Evolutionary conservation across 805 yeast species (phyloP), one percentile per base, ranked within the genome.

Genomic region (Saturnispora serradocipensis): DNA sequence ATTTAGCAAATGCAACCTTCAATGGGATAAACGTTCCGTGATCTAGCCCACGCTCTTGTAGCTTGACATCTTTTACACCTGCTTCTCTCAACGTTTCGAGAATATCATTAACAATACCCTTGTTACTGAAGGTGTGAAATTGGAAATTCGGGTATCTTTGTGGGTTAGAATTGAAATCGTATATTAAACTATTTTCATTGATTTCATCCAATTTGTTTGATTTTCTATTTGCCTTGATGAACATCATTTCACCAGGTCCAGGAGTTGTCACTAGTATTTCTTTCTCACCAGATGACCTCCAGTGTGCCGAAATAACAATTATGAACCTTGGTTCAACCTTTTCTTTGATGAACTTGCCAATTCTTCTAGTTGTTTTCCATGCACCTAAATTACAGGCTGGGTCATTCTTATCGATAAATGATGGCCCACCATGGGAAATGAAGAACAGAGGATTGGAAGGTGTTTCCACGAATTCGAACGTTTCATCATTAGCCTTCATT

Each of bases 21-120:
- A 82, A 72, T 1, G 91, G 91, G 4, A 84, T 88, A 88, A 91
- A 86, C 8, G 74, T 81, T 5, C 95, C 95, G 67, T 86, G 95
- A 61, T 86, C 95, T 16, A 87, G 64, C 8, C 91, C 93, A 49
- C 93, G 69, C 15, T 67, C 61, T 0, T 75, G 70, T 9, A 77
- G 52, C 28, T 66, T 64, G 0, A 80, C 65, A 3, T 67, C 56
- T n/a, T 55, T 53, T 44, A 82, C 67, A 0, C 82, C 84, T 24
- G 64, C 54, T 8, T 61, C 57, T 10, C 58, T 56, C 22, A 85
- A 67, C 2, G 71, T 62, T 2, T 67, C 58, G 27, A 70, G 66
- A 22, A 85, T 67, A 49, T 72, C 66, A 20, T 69, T 49, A 0
- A 86, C 77, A 2, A 83, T 51, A 6, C 59, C 58, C 0, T 62